These are phyloP conservation scores for Hypoxylon sp. DNA, from an alignment of 2,329 filamentous ascomycete species.

Conservation along the genomic window DNA sequence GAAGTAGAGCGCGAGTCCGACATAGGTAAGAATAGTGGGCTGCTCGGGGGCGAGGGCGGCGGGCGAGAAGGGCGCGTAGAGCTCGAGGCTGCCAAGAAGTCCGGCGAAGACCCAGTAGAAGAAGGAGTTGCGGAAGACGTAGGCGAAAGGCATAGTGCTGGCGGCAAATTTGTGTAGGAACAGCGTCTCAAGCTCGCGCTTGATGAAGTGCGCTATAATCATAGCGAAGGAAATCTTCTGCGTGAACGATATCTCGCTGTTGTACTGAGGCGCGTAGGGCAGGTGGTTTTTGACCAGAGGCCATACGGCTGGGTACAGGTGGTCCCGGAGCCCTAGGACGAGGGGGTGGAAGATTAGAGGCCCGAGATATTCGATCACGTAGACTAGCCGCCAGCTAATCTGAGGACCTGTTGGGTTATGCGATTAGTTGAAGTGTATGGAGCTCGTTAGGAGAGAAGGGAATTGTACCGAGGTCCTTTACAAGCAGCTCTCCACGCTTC, in stretches of 20 bases:
- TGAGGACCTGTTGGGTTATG: constrained; percentile 75
- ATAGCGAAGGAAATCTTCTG: constrained; percentile 83
- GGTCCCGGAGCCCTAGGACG: constrained; percentile 78
- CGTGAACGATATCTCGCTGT: constrained; percentile 69
- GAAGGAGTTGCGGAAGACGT: constrained; percentile 94
- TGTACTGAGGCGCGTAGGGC: constrained; percentile 56
- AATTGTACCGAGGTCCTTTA: constrained; percentile 89
- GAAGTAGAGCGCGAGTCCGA: constrained; percentile 79
- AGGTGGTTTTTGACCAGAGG: constrained; percentile 61
- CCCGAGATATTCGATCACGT: constrained; percentile 93
- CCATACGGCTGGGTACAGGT: constrained; percentile 72
- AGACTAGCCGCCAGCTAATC: constrained; percentile 93
- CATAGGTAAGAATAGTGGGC: constrained; percentile 68
- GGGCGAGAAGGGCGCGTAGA: constrained; percentile 82
- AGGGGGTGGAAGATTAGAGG: constrained; percentile 89
- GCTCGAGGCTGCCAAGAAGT: constrained; percentile 83
- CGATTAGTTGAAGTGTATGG: constrained; percentile 43
- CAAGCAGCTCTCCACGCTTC: constrained; percentile 74
- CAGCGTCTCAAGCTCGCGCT: constrained; percentile 94
- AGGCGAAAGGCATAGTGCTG: constrained; percentile 90
- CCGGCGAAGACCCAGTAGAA: constrained; percentile 95
- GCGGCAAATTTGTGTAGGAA: constrained; percentile 96
- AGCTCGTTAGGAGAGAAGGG: constrained; percentile 1
- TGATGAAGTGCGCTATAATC: constrained; percentile 87
- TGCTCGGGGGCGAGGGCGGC: constrained; percentile 68